Percentiles rank a stretch among this genome's conserved stretches.
Evolutionary conservation across 2,329 filamentous ascomycete genomes (phyloP).

Genomic region (Ilyonectria sp.): DNA sequence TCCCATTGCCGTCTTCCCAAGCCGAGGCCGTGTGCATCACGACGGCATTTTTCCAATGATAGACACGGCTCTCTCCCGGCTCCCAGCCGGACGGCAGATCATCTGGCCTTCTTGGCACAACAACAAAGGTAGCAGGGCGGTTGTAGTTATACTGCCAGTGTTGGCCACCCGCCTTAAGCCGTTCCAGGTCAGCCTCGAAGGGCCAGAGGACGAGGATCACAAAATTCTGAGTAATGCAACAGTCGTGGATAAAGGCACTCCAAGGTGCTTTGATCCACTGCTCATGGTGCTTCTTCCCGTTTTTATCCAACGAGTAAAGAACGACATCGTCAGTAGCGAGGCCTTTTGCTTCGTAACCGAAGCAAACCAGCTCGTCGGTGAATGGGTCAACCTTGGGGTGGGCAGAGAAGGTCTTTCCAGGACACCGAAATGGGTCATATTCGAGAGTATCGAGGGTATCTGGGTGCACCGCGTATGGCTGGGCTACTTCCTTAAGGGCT

Average conservation of each 20-base stretch:
- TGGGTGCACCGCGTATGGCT: constrained; percentile 14
- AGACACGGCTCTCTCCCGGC: constrained; percentile 20
- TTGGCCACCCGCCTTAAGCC: constrained; percentile 19
- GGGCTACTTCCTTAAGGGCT: constrained; percentile 7
- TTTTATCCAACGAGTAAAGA: constrained; percentile 8
- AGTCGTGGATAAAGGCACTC: constrained; percentile 13
- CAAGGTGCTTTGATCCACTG: constrained; percentile 34
- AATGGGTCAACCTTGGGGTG: constrained; percentile 30
- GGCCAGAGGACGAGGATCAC: constrained; percentile 25
- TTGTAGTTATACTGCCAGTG: constrained; percentile 28
- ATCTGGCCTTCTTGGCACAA: constrained; percentile 2
- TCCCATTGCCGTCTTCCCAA: constrained; percentile 26
- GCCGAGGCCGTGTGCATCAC: constrained; percentile 24
- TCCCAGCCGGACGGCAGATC: background rate
- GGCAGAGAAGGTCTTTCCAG: background rate
- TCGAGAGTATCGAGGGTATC: background rate
- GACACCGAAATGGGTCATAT: background rate
- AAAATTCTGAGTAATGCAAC: constrained; percentile 24
- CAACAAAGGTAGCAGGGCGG: constrained; percentile 22
- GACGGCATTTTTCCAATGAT: constrained; percentile 30
- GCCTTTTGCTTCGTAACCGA: constrained; percentile 32
- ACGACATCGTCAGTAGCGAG: constrained; percentile 27
- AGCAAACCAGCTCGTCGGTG: constrained; percentile 23
- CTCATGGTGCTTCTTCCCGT: constrained; percentile 23
- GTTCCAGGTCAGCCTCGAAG: constrained; percentile 15